Base-by-base conservation (phyloP, 2,329 filamentous ascomycete genomes). In the Penicillium concentricum region DNA sequence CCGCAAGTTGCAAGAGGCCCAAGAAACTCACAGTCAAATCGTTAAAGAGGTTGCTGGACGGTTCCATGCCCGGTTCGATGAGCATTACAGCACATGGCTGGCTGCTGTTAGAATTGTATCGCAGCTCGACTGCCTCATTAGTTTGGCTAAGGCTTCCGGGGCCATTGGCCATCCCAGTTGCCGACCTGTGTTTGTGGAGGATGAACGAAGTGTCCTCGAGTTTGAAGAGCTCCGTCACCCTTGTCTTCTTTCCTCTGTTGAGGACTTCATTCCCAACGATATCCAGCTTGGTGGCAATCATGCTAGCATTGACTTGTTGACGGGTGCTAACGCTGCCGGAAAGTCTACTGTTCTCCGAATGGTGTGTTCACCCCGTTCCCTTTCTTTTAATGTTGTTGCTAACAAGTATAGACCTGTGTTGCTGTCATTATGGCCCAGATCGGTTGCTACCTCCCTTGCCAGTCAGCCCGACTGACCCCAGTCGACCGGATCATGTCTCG, bases 401-500 rank as follows among this genome's bases (percentile, higher is more conserved):
- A 68, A 74, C 63, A 13, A 28, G 10, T 46, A 2, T 65, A 91
- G 88, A 95, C 93, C 3, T 99, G 94, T 68, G 87, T 94, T 46
- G 94, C 94, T 0, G 93, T 97, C 48, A 97, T 99, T 66, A 92
- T 99, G 85, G 94, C 94, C 0, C 94, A 99, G 71, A 89, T 99
- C 30, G 94, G 94, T 54, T 97, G 93, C 73, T 89, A 96, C 65
- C 86, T 99, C 1, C 94, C 94, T 1, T 92, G 91, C 57, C 81
- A 83, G 18, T 91, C 87, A 3, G 94, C 94, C 1, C 86, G 83
- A 3, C 82, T 99, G 43, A 97, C 93, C 0, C 93, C 94, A 0
- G 87, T 96, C 3, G 94, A 99, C 72, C 90, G 94, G 53, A 97
- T 99, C 79, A 99, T 99, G 94, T 97, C 93, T 10, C 91, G 94